Base-by-base conservation (phyloP, 164 flowering plant species). In the Paratinospora sagittata region DNA sequence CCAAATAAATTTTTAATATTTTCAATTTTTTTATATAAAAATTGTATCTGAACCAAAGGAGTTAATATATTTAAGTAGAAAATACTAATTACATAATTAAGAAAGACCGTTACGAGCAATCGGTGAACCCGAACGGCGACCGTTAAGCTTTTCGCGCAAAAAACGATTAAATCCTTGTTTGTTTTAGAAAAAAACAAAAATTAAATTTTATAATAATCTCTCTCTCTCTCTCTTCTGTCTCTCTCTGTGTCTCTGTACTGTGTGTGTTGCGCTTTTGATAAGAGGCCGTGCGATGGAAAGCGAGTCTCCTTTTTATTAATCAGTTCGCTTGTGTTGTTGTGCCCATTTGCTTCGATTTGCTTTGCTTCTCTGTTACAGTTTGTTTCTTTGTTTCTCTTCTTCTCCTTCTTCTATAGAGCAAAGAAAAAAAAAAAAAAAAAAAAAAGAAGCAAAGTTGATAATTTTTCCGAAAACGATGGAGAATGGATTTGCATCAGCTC, bases 401-500 rank as follows among this genome's bases (percentile, higher is more conserved):
- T 41, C 45, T 43, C 14, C 14, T 14, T 43, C 47, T 43, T 9
- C 47, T 43, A 30, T 4, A 30, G 47, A 10, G 27, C 10, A 24
- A 43, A 24, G 43, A n/a, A n/a, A n/a, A n/a, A n/a, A n/a, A n/a
- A n/a, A n/a, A n/a, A n/a, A n/a, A n/a, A n/a, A n/a, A n/a, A n/a
- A n/a, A n/a, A n/a, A n/a, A n/a, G n/a, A n/a, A n/a, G n/a, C n/a
- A n/a, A 66, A 23, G 2, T 7, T 7, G 27, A 33, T 37, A 26
- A 11, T n/a, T 57, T 69, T 27, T 27, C 10, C 19, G 3, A 14
- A 9, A 49, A 24, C 52, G 12, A 82, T 84, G 87, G 85, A 85
- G 62, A 81, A 64, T 69, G 82, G 84, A 0, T 84, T 85, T 74
- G 75, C 85, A 68, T 79, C 88, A 49, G 81, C 88, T 33, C 73